Conservation (phyloP, 495 filamentous ascomycete genomes). For the Cenococcum geophilum region DNA sequence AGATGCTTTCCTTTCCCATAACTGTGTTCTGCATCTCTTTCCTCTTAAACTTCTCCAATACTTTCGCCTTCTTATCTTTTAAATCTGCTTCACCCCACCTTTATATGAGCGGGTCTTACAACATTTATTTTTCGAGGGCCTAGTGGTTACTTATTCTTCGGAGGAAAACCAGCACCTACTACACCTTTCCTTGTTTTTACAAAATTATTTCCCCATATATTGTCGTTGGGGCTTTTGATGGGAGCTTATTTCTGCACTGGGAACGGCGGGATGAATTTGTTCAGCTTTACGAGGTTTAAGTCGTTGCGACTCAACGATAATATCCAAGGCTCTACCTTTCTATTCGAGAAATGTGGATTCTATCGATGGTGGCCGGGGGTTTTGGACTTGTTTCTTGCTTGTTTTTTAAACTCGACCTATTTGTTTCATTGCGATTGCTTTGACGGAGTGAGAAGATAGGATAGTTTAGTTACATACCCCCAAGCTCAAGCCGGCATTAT, state of each 20-base stretch:
- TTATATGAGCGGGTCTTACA: constrained; percentile 1
- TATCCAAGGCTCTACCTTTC: not conserved
- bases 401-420: not conserved
- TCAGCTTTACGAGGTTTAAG: not conserved
- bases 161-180: not conserved
- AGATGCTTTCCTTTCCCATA: not conserved
- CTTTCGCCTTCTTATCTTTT: not conserved
- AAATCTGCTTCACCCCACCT: not conserved
- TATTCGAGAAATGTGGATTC: not conserved
- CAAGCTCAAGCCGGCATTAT: not conserved
- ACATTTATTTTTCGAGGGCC: not conserved
- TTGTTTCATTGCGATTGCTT: not conserved
- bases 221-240: not conserved
- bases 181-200: not conserved
- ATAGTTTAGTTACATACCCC: constrained; percentile 1
- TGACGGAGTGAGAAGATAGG: not conserved
- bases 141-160: not conserved
- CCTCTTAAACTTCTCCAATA: not conserved
- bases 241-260: not conserved
- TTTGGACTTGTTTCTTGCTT: constrained; percentile 6
- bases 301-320: not conserved
- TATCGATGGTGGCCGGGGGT: not conserved
- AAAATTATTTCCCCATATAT: not conserved
- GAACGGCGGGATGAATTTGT: constrained; percentile 2
- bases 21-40: not conserved